phyloP scores from a whole-genome alignment of 108 stramenopile genomes.

The Pseudonitzschia multistriata region DNA sequence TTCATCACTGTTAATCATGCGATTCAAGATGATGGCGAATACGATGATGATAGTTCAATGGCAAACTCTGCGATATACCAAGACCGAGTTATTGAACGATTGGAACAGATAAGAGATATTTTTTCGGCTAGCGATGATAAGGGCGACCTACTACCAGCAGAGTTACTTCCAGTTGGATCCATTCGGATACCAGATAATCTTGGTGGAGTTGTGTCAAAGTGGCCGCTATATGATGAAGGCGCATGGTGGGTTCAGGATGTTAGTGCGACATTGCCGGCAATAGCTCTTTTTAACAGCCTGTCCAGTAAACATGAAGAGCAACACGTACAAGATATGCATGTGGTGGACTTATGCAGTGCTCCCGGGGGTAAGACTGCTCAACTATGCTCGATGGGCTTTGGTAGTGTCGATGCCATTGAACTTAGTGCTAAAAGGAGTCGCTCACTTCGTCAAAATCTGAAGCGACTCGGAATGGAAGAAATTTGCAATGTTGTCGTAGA shows the following conservation, averaged over 20 bases:
- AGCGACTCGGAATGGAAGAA: constrained; percentile 44
- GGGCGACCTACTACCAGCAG: constrained; percentile 10
- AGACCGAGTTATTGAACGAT: neutral
- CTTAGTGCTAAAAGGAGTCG: constrained; percentile 39
- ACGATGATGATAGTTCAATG: neutral
- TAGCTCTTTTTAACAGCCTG: constrained; percentile 50
- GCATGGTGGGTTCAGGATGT: constrained; percentile 87
- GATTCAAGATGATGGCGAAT: constrained; percentile 4
- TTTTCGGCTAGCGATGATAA: constrained; percentile 27
- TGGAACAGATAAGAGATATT: constrained; percentile 24
- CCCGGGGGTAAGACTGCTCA: constrained; percentile 97
- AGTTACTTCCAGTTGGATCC: constrained; percentile 65
- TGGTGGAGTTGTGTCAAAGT: constrained; percentile 48
- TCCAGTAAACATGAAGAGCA: constrained; percentile 18
- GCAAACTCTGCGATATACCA: neutral
- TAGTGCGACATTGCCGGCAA: constrained; percentile 72
- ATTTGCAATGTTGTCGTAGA: constrained; percentile 56
- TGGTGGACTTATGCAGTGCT: constrained; percentile 96
- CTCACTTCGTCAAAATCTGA: constrained; percentile 57
- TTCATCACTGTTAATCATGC: constrained; percentile 58
- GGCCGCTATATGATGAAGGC: constrained; percentile 71
- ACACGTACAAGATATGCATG: constrained; percentile 36
- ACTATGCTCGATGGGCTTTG: constrained; percentile 82
- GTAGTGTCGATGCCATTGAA: constrained; percentile 73
- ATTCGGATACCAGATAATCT: constrained; percentile 41